Conservation (phyloP, 2,329 filamentous ascomycete genomes). For the Ophiostoma angusticollis region DNA sequence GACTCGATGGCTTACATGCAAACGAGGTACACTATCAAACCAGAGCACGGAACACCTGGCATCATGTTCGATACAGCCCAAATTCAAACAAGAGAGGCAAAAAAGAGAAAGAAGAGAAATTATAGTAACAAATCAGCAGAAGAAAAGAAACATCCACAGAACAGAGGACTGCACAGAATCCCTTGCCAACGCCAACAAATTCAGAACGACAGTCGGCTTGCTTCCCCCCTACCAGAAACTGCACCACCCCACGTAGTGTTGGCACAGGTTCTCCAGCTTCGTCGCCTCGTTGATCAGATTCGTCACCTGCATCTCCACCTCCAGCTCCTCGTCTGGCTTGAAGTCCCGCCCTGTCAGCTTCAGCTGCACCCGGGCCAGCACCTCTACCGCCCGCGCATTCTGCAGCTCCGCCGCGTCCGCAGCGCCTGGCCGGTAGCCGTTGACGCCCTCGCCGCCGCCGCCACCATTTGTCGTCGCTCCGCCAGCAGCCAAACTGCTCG, state of each 20-base stretch:
- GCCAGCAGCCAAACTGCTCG: too few relatives aligned
- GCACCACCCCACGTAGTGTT: slow-evolving; percentile 99
- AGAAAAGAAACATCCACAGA: neutral
- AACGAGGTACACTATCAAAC: too few relatives aligned
- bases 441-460: neutral
- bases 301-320: slow-evolving; percentile 79
- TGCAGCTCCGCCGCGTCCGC: slow-evolving; percentile 59
- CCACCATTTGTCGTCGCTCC: too few relatives aligned
- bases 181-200: neutral
- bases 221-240: slow-evolving; percentile 65
- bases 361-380: slow-evolving; percentile 81
- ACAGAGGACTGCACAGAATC: neutral
- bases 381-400: slow-evolving; percentile 85
- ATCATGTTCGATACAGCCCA: neutral
- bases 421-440: slow-evolving; percentile 14
- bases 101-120: neutral
- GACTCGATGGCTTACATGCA: too few relatives aligned
- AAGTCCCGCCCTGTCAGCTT: slow-evolving; percentile 94
- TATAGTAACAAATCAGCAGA: too few relatives aligned
- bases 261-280: slow-evolving; percentile 91
- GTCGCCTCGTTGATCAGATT: slow-evolving; percentile 91
- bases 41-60: too few relatives aligned
- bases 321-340: slow-evolving; percentile 71
- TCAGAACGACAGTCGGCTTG: too few relatives aligned
- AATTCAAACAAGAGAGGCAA: neutral